Conservation (phyloP, 495 filamentous ascomycete genomes). For the Hypoxylon trugodes region DNA sequence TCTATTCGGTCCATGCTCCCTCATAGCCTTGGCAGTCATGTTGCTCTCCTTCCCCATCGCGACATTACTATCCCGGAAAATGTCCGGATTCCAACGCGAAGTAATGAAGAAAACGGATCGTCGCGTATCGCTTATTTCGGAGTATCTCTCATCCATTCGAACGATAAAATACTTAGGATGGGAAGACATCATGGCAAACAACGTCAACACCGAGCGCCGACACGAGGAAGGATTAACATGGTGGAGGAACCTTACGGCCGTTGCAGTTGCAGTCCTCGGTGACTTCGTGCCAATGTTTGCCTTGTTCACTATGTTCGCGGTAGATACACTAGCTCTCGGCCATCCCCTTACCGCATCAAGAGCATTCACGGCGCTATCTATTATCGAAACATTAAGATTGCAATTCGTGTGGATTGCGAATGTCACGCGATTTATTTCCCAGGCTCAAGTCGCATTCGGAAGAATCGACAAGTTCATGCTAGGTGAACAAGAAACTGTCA, state of each 20-base stretch:
- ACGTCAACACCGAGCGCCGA: constrained; percentile 75
- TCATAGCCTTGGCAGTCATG: constrained; percentile 43
- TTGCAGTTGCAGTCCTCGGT: constrained; percentile 80
- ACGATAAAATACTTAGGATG: constrained; percentile 50
- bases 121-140: constrained; percentile 45
- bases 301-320: constrained; percentile 80
- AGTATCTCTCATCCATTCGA: constrained; percentile 46
- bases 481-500: constrained; percentile 85
- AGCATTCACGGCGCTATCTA: constrained; percentile 82
- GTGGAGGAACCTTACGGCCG: constrained; percentile 78
- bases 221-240: constrained; percentile 74
- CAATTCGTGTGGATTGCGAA: constrained; percentile 86
- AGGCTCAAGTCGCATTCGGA: constrained; percentile 83
- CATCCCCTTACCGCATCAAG: constrained; percentile 78
- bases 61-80: constrained; percentile 39
- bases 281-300: constrained; percentile 83
- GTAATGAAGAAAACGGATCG: constrained; percentile 47
- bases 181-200: constrained; percentile 52
- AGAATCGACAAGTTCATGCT: constrained; percentile 86
- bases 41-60: constrained; percentile 42
- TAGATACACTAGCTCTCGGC: constrained; percentile 80
- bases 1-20: constrained; percentile 46
- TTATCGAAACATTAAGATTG: constrained; percentile 80
- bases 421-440: constrained; percentile 87
- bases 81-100: constrained; percentile 42